Percentiles rank a stretch among this genome's conserved stretches.
Conservation (phyloP, 441 rosid species). For the Capsella rubella region DNA sequence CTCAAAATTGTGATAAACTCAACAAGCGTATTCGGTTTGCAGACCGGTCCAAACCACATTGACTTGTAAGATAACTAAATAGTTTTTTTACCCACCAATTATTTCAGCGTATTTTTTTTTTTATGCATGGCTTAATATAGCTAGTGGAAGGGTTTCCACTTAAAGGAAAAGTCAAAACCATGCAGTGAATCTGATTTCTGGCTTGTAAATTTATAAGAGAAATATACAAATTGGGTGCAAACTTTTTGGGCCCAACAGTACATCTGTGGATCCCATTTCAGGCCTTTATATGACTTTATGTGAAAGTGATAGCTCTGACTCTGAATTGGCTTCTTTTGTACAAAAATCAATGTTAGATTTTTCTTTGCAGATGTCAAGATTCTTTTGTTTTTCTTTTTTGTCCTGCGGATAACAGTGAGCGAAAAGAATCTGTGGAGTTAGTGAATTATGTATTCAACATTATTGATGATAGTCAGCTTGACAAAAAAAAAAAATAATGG, state of each 20-base stretch:
- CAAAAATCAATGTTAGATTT: not conserved
- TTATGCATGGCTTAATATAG: not conserved
- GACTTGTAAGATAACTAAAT: not conserved
- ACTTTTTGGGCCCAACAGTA: conserved; percentile 12
- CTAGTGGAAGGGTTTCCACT: not conserved
- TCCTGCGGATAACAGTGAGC: not conserved
- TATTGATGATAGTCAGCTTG: not conserved
- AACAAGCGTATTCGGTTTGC: not conserved
- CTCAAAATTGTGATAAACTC: not conserved
- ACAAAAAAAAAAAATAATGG: too few species aligned
- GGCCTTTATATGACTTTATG: conserved; percentile 5
- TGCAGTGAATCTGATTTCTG: conserved; percentile 13
- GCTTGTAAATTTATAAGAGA: not conserved
- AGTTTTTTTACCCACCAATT: not conserved
- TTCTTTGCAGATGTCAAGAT: conserved; percentile 5
- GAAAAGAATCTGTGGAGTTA: not conserved
- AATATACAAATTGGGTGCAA: not conserved
- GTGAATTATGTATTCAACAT: not conserved
- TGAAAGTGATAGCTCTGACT: conserved; percentile 2
- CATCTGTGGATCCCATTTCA: not conserved
- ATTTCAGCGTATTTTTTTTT: not conserved
- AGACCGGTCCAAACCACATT: not conserved
- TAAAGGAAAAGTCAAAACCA: not conserved
- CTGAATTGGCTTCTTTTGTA: not conserved
- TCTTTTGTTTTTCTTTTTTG: not conserved